Conservation (phyloP, 2,329 filamentous ascomycete species). For the Fusarium papillatum region DNA sequence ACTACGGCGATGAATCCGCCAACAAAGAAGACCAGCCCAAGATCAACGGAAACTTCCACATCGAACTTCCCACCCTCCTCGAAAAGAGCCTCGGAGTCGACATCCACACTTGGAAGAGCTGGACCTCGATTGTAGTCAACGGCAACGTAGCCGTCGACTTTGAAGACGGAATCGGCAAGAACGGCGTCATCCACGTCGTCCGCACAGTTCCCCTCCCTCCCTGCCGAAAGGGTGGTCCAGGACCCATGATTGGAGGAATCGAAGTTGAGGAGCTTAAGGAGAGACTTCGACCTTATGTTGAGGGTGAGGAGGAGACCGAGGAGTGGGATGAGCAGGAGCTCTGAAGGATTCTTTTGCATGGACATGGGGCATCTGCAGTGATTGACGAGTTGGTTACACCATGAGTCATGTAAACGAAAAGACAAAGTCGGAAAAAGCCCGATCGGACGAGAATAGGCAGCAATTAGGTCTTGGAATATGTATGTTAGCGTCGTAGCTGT, state of each 20-base stretch:
- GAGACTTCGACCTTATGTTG: slow-evolving; percentile 46
- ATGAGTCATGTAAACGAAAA: slow-evolving; percentile 1
- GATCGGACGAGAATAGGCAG: background rate
- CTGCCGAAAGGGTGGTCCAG: slow-evolving; percentile 53
- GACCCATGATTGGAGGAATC: slow-evolving; percentile 36
- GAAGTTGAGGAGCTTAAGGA: slow-evolving; percentile 47
- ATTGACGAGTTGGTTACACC: background rate
- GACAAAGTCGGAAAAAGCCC: background rate
- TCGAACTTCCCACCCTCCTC: slow-evolving; percentile 82
- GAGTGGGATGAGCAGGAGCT: slow-evolving; percentile 31
- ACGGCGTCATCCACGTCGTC: slow-evolving; percentile 88
- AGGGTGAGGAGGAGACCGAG: slow-evolving; percentile 15
- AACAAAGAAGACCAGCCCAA: slow-evolving; percentile 36
- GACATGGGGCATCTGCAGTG: background rate
- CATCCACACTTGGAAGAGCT: slow-evolving; percentile 75
- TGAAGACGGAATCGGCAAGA: slow-evolving; percentile 78
- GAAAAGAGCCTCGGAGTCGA: slow-evolving; percentile 78
- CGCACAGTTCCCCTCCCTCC: slow-evolving; percentile 83
- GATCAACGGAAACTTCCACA: slow-evolving; percentile 58
- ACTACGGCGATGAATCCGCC: slow-evolving; percentile 55
- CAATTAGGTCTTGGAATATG: background rate
- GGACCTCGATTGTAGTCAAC: slow-evolving; percentile 82
- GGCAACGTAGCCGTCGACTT: slow-evolving; percentile 75
- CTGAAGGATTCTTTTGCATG: slow-evolving; percentile 12
- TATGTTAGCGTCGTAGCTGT: background rate